Base-by-base conservation (phyloP, 1,139 yeast species). In the Kurtzmaniella quercitrusa region DNA sequence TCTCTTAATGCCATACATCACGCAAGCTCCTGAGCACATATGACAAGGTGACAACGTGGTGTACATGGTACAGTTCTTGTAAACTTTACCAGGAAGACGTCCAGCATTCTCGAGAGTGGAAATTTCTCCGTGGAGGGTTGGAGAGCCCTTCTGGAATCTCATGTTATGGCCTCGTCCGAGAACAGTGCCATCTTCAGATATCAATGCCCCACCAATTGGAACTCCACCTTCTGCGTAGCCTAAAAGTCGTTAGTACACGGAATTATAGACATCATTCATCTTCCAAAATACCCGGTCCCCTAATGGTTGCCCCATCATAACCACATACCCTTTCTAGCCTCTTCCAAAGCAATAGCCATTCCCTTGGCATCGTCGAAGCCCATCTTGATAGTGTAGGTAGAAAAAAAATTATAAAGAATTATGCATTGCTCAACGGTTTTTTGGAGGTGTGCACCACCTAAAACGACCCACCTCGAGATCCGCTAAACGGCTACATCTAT, bases 1-100 rank as follows among this genome's bases (percentile, higher is more conserved):
- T 51, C 97, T 73, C 53, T 82, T 81, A 51, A 91, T 75, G 33
- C 96, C 96, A 65, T 90, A 91, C 73, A 91, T 72, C 44, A 91
- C 59, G 52, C 94, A 87, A 14, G 96, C 95, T 16, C 98, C 98
- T 7, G 95, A 79, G 59, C 98, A 91, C 97, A 91, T 91, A 52
- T 82, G 75, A 62, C 98, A 91, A 2, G 98, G 97, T 6, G 96
- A 86, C 51, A 91, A 70, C 0, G 97, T 87, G 38, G 97, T 89
- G 66, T 90, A 91, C 81, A 91, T 80, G 51, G 84, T 85, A 65
- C 83, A 83, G 57, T 71, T 77, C 67, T 75, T 86, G 73, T 85
- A 85, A 21, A 73, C 74, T 33, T 69, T 68, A 4, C 88, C 91
- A 17, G 78, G 77, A 45, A 91, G 72, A 56, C 97, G 78, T 12